Percentiles rank a stretch among this genome's conserved stretches.
These are phyloP conservation scores for Hygrocybe coccinea DNA, from an alignment of 768 basidiomycete genomes.

Conservation along the genomic window DNA sequence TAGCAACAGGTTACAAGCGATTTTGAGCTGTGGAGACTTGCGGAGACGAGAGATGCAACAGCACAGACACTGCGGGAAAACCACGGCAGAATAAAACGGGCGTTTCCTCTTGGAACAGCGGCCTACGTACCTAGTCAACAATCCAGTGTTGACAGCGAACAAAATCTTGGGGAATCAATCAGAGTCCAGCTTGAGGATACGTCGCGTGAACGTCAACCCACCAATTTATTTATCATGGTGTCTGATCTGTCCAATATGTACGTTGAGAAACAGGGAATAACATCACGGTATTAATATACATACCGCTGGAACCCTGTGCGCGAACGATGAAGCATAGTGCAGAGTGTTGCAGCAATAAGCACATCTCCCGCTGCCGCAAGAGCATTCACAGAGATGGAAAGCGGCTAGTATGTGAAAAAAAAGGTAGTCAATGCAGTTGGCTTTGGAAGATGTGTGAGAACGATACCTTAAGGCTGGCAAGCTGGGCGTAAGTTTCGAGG, in stretches of 20 bases:
- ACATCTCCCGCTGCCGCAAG: slow-evolving; percentile 45
- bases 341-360: slow-evolving; percentile 46
- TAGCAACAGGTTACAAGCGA: not conserved
- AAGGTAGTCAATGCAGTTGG: slow-evolving; percentile 1
- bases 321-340: slow-evolving; percentile 41
- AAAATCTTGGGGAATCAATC: slow-evolving; percentile 34
- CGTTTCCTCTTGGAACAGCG: slow-evolving; percentile 31
- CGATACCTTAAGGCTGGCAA: slow-evolving; percentile 34
- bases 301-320: slow-evolving; percentile 50
- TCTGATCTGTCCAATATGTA: slow-evolving; percentile 36
- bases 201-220: slow-evolving; percentile 15
- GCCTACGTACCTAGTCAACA: slow-evolving; percentile 31
- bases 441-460: not conserved
- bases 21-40: slow-evolving; percentile 17
- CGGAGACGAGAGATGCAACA: slow-evolving; percentile 44
- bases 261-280: not conserved
- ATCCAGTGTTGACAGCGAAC: slow-evolving; percentile 51
- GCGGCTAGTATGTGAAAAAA: slow-evolving; percentile 25
- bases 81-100: slow-evolving; percentile 18
- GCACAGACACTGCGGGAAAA: slow-evolving; percentile 37
- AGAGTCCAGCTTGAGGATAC: not conserved
- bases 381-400: slow-evolving; percentile 50
- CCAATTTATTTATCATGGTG: slow-evolving; percentile 47
- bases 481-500: slow-evolving; percentile 33
- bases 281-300: not conserved